Conservation (phyloP, 306 rosid genomes). For the Malus sylvestris region DNA sequence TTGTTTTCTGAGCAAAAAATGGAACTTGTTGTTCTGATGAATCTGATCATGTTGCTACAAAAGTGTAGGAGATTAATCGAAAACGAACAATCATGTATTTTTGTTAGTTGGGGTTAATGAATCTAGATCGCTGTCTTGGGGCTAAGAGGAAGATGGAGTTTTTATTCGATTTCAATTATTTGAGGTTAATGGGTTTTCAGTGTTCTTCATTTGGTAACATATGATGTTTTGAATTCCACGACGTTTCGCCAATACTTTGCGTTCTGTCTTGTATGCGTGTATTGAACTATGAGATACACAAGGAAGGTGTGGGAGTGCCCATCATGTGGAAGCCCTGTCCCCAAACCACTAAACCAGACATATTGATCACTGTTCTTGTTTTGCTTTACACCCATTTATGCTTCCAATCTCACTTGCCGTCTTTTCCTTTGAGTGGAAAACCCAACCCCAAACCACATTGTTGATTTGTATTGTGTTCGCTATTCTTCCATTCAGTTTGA, state of each 20-base stretch:
- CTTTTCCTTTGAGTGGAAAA: not conserved
- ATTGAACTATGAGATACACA: not conserved
- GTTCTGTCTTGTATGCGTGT: not conserved
- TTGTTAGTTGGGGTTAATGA: not conserved
- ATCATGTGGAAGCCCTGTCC: not conserved
- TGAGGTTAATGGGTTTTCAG: not conserved
- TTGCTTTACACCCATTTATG: not conserved
- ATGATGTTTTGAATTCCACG: not conserved
- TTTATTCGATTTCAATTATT: too few species aligned
- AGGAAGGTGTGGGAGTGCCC: not conserved
- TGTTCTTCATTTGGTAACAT: not conserved
- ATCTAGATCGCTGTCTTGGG: not conserved
- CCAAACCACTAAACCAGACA: not conserved
- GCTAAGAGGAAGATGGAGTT: too few species aligned
- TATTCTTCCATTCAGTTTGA: not conserved
- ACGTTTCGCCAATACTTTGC: not conserved
- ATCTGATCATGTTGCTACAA: not conserved
- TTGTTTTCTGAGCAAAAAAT: not conserved
- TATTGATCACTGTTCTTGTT: not conserved
- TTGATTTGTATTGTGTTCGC: not conserved
- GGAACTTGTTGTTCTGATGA: not conserved
- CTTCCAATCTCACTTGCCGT: not conserved
- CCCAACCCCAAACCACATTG: not conserved
- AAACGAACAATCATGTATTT: not conserved
- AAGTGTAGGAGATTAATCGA: not conserved